Evolutionary conservation across 345 rosid species (phyloP).

Genomic region (Turnera subulata): DNA sequence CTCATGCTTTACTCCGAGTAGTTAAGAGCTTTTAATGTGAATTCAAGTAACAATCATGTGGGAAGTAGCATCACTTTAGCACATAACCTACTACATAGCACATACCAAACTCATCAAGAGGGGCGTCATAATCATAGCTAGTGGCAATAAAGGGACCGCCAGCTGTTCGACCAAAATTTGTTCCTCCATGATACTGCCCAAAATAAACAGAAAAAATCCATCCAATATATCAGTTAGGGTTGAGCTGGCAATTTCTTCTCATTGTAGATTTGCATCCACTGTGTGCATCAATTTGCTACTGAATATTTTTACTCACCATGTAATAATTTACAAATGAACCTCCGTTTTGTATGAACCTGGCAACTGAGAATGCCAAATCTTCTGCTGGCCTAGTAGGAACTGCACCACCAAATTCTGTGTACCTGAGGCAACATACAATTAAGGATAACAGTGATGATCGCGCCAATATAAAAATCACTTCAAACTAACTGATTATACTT

Average conservation of each 20-base stretch:
- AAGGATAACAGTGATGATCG: too few species aligned
- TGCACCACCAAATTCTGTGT: conserved; percentile 42
- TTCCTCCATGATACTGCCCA: conserved; percentile 48
- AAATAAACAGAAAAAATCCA: not conserved
- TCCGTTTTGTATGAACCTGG: conserved; percentile 41
- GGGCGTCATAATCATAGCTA: conserved; percentile 52
- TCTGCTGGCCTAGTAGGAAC: conserved; percentile 43
- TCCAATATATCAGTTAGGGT: not conserved
- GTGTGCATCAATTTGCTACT: not conserved
- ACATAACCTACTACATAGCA: not conserved
- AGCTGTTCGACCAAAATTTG: conserved; percentile 45
- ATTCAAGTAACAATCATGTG: not conserved
- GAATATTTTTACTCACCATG: conserved; percentile 22
- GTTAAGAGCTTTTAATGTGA: conserved; percentile 5
- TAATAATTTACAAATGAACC: conserved; percentile 46
- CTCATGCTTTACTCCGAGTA: not conserved
- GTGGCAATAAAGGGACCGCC: conserved; percentile 50
- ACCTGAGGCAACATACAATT: conserved; percentile 17
- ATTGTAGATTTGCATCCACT: not conserved
- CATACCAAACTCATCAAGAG: conserved; percentile 46
- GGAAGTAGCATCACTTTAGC: not conserved
- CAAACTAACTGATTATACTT: too few species aligned
- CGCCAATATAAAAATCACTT: too few species aligned
- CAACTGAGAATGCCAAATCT: conserved; percentile 45
- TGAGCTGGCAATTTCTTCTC: not conserved